phyloP scores from a whole-genome alignment of 768 basidiomycete genomes.

The Lentinula aciculospora region DNA sequence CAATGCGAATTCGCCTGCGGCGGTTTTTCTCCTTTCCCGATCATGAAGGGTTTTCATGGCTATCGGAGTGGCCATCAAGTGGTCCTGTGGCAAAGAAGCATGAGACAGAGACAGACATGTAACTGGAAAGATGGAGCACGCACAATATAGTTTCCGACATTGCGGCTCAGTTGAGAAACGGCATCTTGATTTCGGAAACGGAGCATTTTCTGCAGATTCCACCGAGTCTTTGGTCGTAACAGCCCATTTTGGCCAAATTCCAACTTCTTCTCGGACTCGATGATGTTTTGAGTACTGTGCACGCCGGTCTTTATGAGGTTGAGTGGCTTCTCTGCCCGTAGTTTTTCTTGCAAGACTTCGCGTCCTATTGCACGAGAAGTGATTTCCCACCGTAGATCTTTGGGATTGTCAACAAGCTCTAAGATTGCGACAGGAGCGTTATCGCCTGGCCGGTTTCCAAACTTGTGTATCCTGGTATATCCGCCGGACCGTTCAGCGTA shows the following conservation, averaged over 20 bases:
- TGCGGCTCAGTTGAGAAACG: constrained; percentile 40
- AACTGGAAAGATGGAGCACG: constrained; percentile 21
- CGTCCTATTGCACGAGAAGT: constrained; percentile 84
- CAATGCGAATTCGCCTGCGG: constrained; percentile 17
- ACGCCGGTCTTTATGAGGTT: constrained; percentile 48
- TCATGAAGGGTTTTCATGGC: constrained; percentile 42
- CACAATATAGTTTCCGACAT: constrained; percentile 64
- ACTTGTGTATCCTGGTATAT: constrained; percentile 91
- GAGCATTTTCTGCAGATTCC: constrained; percentile 72
- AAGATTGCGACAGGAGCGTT: constrained; percentile 90
- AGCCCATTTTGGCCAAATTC: constrained; percentile 28
- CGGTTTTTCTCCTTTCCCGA: constrained; percentile 22
- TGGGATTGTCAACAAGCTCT: constrained; percentile 92
- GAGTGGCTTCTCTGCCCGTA: constrained; percentile 38
- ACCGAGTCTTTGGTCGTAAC: constrained; percentile 61
- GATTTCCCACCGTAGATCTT: constrained; percentile 85
- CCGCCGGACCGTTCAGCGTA: constrained; percentile 84
- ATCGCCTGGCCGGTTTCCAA: constrained; percentile 86
- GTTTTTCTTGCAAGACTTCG: constrained; percentile 61
- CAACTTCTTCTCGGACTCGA: constrained; percentile 44
- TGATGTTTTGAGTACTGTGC: constrained; percentile 33
- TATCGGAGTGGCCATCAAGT: constrained; percentile 60
- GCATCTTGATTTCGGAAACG: constrained; percentile 49
- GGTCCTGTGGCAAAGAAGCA: constrained; percentile 41
- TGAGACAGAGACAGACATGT: constrained; percentile 7